Conservation (phyloP, 108 stramenopile genomes). For the Skeletonema potamos region DNA sequence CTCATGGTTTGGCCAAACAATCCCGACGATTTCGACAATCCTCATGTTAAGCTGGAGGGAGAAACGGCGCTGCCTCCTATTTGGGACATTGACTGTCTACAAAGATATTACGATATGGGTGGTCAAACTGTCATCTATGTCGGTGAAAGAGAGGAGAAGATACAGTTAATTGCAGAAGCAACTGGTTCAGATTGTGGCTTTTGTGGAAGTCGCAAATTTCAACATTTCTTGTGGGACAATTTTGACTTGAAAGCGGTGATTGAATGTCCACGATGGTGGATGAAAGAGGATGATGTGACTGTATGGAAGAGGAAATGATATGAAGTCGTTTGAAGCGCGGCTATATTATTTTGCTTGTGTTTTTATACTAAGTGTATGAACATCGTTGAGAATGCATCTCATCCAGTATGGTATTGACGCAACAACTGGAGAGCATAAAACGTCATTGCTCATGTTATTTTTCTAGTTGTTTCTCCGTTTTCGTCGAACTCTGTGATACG, state of each 20-base stretch:
- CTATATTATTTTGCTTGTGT: background rate
- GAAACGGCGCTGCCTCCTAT: constrained; percentile 15
- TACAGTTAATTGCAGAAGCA: constrained; percentile 21
- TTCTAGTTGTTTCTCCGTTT: too few species aligned
- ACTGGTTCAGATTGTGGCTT: constrained; percentile 45
- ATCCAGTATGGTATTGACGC: too few species aligned
- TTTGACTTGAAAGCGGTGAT: constrained; percentile 34
- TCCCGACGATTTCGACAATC: constrained; percentile 56
- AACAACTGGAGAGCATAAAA: too few species aligned
- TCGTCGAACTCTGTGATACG: too few species aligned
- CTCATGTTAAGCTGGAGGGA: constrained; percentile 16
- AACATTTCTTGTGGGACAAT: constrained; percentile 30
- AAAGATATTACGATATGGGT: constrained; percentile 39
- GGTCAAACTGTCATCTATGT: constrained; percentile 55
- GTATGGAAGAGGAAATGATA: constrained; percentile 40
- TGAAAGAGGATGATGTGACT: constrained; percentile 60
- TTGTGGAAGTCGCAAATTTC: constrained; percentile 47
- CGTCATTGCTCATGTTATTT: too few species aligned
- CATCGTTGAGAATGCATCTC: background rate
- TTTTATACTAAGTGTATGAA: background rate
- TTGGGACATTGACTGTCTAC: constrained; percentile 52
- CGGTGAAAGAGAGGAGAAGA: constrained; percentile 49
- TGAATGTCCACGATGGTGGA: constrained; percentile 51
- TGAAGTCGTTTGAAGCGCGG: background rate
- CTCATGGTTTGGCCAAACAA: constrained; percentile 63